phyloP scores from a whole-genome alignment of 495 filamentous ascomycete species.

The Amniculicola lignicola region DNA sequence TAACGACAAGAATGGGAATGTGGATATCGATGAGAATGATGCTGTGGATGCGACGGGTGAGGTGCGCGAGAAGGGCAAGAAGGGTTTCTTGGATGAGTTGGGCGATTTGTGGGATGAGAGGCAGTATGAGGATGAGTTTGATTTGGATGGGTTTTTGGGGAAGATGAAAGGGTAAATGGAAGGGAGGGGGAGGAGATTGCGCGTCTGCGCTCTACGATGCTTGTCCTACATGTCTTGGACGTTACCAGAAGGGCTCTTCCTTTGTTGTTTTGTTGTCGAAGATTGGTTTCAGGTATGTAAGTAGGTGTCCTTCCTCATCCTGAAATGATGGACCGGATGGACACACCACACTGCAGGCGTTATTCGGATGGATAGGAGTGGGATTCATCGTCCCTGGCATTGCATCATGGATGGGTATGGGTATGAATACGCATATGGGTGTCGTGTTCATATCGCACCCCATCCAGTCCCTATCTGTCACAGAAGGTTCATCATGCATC shows the following conservation, averaged over 20 bases:
- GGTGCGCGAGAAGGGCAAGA: slow-evolving; percentile 92
- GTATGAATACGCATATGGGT: background rate
- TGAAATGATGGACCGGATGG: background rate
- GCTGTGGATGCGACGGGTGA: slow-evolving; percentile 93
- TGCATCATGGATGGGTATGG: background rate
- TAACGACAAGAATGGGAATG: slow-evolving; percentile 46
- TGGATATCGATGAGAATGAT: slow-evolving; percentile 69
- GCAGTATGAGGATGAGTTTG: slow-evolving; percentile 96
- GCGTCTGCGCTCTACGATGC: background rate
- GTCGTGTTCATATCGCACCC: background rate
- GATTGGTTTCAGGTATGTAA: background rate
- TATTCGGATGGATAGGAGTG: background rate
- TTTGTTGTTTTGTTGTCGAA: background rate
- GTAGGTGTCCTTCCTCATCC: background rate
- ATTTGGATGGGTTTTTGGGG: slow-evolving; percentile 86
- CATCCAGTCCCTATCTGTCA: slow-evolving; percentile 3
- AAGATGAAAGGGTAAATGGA: slow-evolving; percentile 64
- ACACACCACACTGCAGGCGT: background rate
- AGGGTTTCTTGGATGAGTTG: slow-evolving; percentile 88
- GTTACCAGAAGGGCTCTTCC: background rate
- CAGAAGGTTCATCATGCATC: background rate
- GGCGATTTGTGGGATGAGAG: slow-evolving; percentile 95
- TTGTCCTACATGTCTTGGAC: background rate
- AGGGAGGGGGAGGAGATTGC: background rate
- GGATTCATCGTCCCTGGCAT: no score